Conservation (phyloP, 805 yeast genomes). For the Candida railenensis region DNA sequence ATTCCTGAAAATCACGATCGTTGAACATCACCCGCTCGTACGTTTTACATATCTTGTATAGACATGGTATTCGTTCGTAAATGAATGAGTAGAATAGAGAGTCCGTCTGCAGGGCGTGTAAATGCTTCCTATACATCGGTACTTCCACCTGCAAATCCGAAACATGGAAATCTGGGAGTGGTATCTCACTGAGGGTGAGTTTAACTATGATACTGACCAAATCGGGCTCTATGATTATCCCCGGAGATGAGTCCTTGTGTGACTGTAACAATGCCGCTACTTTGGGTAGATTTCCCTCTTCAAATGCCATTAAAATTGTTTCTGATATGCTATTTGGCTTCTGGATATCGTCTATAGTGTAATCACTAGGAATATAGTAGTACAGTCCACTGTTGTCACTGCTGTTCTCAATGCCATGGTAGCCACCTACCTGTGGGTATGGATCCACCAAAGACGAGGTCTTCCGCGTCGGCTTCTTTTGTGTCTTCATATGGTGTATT, state of each 20-base stretch:
- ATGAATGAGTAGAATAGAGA: constrained; percentile 8
- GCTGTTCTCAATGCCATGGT: background rate
- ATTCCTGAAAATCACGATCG: constrained; percentile 18
- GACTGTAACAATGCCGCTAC: background rate
- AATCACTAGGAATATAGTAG: constrained; percentile 2
- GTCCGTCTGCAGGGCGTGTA: background rate
- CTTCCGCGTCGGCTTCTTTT: background rate
- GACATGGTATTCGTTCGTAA: constrained; percentile 18
- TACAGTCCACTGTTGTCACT: background rate
- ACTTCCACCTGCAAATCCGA: constrained; percentile 3
- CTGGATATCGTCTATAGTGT: background rate
- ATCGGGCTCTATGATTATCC: constrained; percentile 4
- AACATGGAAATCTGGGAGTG: constrained; percentile 1
- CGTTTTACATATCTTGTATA: constrained; percentile 18
- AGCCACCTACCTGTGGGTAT: background rate
- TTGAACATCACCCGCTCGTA: constrained; percentile 15
- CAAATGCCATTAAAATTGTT: background rate
- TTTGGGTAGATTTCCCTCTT: background rate
- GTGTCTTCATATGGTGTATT: background rate
- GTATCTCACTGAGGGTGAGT: constrained; percentile 5
- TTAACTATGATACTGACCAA: constrained; percentile 4
- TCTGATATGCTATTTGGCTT: background rate
- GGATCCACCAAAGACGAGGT: background rate
- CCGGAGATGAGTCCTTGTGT: background rate
- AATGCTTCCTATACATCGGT: constrained; percentile 1